These are phyloP conservation scores for Quercus tomentella DNA, from an alignment of 331 rosid genomes.

Conservation along the genomic window DNA sequence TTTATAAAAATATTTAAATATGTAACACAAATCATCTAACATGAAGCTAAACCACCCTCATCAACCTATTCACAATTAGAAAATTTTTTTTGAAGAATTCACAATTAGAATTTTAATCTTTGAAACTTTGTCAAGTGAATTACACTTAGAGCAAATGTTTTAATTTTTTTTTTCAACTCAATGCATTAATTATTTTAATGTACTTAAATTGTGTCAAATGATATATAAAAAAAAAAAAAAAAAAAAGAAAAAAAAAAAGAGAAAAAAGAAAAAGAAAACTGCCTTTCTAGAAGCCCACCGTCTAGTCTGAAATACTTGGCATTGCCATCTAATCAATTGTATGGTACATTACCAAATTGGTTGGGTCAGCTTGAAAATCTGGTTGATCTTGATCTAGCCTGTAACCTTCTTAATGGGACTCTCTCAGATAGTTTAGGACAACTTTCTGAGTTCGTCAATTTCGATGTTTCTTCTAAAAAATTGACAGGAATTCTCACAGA, in stretches of 20 bases:
- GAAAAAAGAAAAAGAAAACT: neutral
- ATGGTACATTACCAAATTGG: constrained; percentile 36
- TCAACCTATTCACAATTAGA: too few species aligned
- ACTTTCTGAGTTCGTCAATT: constrained; percentile 15
- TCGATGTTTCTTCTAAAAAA: constrained; percentile 42
- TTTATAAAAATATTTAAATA: too few species aligned
- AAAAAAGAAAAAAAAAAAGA: neutral
- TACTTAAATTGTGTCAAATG: too few species aligned
- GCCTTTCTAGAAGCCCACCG: constrained; percentile 13
- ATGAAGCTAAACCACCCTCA: too few species aligned
- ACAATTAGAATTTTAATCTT: too few species aligned
- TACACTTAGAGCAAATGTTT: too few species aligned
- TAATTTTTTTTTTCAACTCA: too few species aligned
- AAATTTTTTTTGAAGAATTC: too few species aligned
- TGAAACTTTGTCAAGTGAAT: too few species aligned
- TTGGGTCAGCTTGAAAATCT: constrained; percentile 25
- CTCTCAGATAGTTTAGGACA: constrained; percentile 35
- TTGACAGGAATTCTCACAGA: constrained; percentile 27
- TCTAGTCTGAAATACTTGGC: constrained; percentile 4
- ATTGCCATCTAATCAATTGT: constrained; percentile 11
- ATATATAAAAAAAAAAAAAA: too few species aligned
- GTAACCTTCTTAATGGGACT: constrained; percentile 31
- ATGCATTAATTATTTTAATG: too few species aligned
- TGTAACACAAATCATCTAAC: too few species aligned
- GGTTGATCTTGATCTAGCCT: neutral